Percentiles rank a stretch among this genome's conserved stretches.
Evolutionary conservation across 2,329 filamentous ascomycete species (phyloP).

Genomic region (Claviceps sp.): DNA sequence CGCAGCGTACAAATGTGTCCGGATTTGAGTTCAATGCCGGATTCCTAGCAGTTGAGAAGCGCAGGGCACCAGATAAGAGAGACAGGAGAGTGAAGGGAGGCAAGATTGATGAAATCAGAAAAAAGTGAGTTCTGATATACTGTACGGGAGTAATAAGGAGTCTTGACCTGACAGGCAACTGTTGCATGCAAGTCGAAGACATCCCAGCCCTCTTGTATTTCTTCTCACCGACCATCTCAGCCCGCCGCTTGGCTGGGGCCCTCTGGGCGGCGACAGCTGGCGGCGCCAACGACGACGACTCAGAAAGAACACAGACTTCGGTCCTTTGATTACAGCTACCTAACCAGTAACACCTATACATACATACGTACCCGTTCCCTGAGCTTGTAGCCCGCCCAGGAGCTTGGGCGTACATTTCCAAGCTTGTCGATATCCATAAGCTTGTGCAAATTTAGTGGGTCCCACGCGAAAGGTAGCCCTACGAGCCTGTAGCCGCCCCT

Average conservation of each 20-base stretch:
- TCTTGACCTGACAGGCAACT: neutral
- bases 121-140: neutral
- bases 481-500: no score
- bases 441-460: no score
- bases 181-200: constrained; percentile 3
- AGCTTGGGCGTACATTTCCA: no score
- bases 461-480: no score
- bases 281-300: constrained; percentile 1
- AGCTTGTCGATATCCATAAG: no score
- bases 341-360: no score
- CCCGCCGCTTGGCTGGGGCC: neutral
- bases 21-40: neutral
- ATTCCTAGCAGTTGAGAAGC: neutral
- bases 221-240: constrained; percentile 3
- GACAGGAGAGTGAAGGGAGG: neutral
- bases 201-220: constrained; percentile 10
- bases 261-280: neutral
- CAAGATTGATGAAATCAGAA: neutral
- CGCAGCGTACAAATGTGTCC: neutral
- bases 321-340: constrained; percentile 5
- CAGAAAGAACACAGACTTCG: neutral
- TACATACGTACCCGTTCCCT: no score
- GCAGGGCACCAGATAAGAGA: neutral
- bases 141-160: neutral
- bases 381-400: no score